Evolutionary conservation across 73 alveolate genomes (phyloP).

Genomic region (Paramecium sonneborni): DNA sequence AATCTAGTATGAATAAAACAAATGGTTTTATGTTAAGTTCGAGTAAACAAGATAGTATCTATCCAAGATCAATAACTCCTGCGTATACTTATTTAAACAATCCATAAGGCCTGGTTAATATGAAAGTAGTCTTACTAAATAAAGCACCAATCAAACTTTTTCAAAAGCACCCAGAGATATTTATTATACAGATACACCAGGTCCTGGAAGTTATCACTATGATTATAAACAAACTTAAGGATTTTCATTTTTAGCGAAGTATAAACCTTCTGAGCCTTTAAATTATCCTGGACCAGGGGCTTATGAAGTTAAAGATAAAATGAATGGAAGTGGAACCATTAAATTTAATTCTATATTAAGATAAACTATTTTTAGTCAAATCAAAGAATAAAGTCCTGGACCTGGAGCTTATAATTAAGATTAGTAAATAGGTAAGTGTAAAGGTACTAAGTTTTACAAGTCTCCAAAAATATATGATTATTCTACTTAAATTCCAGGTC

Average conservation of each 20-base stretch:
- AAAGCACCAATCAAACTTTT: not conserved
- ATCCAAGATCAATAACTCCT: constrained; percentile 17
- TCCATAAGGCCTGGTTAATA: constrained; percentile 12
- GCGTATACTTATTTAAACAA: constrained; percentile 14
- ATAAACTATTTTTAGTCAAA: not conserved
- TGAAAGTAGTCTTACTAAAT: not conserved
- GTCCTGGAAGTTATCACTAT: constrained; percentile 5
- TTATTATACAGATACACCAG: not conserved
- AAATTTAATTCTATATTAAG: not conserved
- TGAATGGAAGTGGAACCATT: not conserved
- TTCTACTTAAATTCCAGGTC: constrained; percentile 15
- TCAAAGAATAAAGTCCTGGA: not conserved
- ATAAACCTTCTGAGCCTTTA: not conserved
- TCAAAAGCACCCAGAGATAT: not conserved
- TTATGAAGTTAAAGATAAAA: not conserved
- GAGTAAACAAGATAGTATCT: not conserved
- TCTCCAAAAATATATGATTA: not conserved
- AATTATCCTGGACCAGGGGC: constrained; percentile 15
- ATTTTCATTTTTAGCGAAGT: not conserved
- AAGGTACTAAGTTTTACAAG: not conserved
- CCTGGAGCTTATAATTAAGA: not conserved
- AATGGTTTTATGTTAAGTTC: constrained; percentile 21
- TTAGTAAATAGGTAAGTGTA: not conserved
- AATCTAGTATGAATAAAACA: not conserved
- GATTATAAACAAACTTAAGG: not conserved